These are phyloP conservation scores for Biscogniauxia sp. DNA, from an alignment of 2,329 filamentous ascomycete genomes.

Conservation along the genomic window DNA sequence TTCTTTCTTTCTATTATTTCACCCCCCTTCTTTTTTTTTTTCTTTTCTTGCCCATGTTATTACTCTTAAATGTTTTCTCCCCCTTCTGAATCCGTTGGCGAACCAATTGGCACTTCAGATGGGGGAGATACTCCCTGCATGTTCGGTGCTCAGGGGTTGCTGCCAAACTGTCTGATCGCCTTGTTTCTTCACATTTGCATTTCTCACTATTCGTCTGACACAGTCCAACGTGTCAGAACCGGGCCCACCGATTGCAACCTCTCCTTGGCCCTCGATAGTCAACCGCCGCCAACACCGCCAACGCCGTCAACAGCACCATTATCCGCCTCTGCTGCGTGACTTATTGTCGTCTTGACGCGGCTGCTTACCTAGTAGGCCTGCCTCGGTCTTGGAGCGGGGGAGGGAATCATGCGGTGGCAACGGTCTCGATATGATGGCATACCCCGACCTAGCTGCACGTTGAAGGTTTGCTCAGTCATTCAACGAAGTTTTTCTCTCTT, in stretches of 20 bases:
- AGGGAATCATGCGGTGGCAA: background rate
- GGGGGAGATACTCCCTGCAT: background rate
- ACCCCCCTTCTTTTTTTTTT: slow-evolving; percentile 8
- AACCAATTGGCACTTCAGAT: background rate
- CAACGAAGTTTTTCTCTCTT: background rate
- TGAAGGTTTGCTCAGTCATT: background rate
- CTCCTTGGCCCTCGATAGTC: background rate
- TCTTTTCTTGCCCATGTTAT: slow-evolving; percentile 8
- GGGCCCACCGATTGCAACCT: background rate
- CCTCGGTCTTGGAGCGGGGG: background rate
- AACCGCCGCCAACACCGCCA: too few relatives aligned
- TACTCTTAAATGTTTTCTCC: slow-evolving; percentile 3
- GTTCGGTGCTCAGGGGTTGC: background rate
- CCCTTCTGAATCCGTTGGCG: background rate
- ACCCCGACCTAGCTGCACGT: background rate
- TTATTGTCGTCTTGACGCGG: background rate
- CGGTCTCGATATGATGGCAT: background rate
- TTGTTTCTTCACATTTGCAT: background rate
- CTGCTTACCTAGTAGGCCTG: background rate
- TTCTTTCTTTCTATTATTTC: slow-evolving; percentile 12
- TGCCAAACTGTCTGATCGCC: slow-evolving; percentile 1
- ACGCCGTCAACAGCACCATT: background rate
- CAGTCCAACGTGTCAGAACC: background rate
- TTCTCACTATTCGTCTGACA: background rate
- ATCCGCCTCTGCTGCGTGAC: background rate